Base-by-base conservation (phyloP, 2,329 filamentous ascomycete species). In the Paraconiothyrium sp. region DNA sequence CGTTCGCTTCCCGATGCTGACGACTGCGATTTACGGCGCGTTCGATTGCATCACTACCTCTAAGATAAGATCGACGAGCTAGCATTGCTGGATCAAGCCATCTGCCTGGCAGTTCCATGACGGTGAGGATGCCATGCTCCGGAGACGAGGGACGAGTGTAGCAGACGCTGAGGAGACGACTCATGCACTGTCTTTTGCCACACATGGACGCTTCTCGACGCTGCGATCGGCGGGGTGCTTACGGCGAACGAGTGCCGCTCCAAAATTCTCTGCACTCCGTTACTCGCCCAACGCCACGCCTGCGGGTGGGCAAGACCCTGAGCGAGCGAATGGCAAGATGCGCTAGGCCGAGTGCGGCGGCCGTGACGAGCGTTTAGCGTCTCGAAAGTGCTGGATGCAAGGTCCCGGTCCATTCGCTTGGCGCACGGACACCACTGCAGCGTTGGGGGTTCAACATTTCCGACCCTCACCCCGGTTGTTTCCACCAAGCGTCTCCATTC, bases 351-450 rank as follows among this genome's bases (percentile, higher is more conserved):
- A 27, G 44, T 61, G 59, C 58, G 67, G 58, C 63, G 44, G 66
- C 69, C 67, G 59, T 64, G 61, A 71, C 66, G 65, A 64, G 60
- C 60, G 50, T 63, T 67, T 57, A 61, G 62, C 63, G 67, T 64
- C 72, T 70, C 64, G 66, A 71, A 61, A 61, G 54, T 61, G 49
- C 48, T 59, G 37, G 34, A 68, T 74, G 73, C 75, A 76, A 72
- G 73, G 72, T 73, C 71, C 74, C 72, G 69, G 65, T 61, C 67
- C 61, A 62, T 67, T 74, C 72, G 72, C 71, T 71, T 74, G 71
- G 62, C 14, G 39, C 39, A 62, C 62, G 55, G 58, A 61, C 69
- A 57, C 63, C 2, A 22, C 35, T 35, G 51, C 32, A 62, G 67
- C 65, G 67, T 70, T 65, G 50, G 67, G 70, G 67, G 65, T 67